Percentiles rank a stretch among this genome's conserved stretches.
Evolutionary conservation across 2,329 filamentous ascomycete genomes (phyloP).

Genomic region (Aspergillus ibericus): DNA sequence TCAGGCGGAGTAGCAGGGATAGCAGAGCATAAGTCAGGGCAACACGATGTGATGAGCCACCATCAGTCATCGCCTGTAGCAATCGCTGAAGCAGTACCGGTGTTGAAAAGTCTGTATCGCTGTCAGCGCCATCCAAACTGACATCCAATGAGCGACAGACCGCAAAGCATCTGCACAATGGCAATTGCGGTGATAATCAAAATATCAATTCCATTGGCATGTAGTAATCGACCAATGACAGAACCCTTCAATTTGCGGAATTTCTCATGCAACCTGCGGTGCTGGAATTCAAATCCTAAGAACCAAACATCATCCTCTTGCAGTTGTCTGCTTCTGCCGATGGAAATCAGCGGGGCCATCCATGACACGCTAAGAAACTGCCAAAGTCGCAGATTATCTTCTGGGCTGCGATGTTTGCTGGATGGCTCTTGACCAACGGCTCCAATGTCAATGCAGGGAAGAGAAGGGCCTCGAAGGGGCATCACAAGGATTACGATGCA

Average conservation of each 20-base stretch:
- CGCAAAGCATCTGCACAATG: conserved; percentile 61
- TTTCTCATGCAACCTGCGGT: conserved; percentile 68
- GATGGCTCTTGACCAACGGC: conserved; percentile 57
- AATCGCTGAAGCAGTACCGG: conserved; percentile 73
- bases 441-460: conserved; percentile 60
- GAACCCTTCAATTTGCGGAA: conserved; percentile 74
- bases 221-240: conserved; percentile 67
- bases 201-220: conserved; percentile 78
- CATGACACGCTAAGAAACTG: conserved; percentile 84
- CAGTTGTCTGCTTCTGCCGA: conserved; percentile 65
- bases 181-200: conserved; percentile 65
- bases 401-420: conserved; percentile 66
- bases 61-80: conserved; percentile 64
- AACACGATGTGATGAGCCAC: conserved; percentile 51
- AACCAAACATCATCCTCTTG: conserved; percentile 80
- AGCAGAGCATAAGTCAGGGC: conserved; percentile 66
- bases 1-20: conserved; percentile 60
- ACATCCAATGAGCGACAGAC: conserved; percentile 34
- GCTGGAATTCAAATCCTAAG: conserved; percentile 78
- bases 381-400: conserved; percentile 77
- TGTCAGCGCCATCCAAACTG: conserved; percentile 17
- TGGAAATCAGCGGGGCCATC: conserved; percentile 71
- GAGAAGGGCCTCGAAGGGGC: conserved; percentile 64
- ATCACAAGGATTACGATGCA: conserved; percentile 62
- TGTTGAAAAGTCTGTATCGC: conserved; percentile 53